phyloP scores from a whole-genome alignment of 2,329 filamentous ascomycete genomes.

The Talaromyces sp. region DNA sequence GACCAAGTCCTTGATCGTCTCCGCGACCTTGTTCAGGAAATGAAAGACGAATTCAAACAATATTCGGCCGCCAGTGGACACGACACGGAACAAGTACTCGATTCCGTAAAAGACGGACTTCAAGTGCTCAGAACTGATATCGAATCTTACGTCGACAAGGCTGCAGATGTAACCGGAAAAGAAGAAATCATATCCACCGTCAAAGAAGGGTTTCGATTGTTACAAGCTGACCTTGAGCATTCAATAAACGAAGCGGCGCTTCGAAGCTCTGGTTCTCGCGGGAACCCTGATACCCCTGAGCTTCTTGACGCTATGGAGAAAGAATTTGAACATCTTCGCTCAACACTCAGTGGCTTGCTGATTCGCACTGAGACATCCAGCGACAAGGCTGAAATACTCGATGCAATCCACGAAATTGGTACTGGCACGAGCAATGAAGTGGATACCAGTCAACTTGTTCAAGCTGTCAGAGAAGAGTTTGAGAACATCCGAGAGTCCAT shows the following conservation, averaged over 20 bases:
- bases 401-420: constrained; percentile 54
- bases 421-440: constrained; percentile 32
- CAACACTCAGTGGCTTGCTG: constrained; percentile 69
- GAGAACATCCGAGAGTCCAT: constrained; percentile 59
- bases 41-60: constrained; percentile 68
- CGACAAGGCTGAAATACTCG: constrained; percentile 61
- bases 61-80: constrained; percentile 74
- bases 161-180: constrained; percentile 65
- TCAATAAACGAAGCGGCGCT: constrained; percentile 46
- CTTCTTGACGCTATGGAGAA: constrained; percentile 73
- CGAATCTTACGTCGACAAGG: constrained; percentile 73
- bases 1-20: constrained; percentile 60
- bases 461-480: constrained; percentile 58
- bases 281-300: constrained; percentile 59
- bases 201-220: constrained; percentile 59
- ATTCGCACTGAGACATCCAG: constrained; percentile 56
- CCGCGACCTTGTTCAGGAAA: constrained; percentile 57
- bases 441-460: constrained; percentile 34
- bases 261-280: constrained; percentile 29
- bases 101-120: constrained; percentile 82
- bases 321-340: constrained; percentile 78
- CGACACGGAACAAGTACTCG: constrained; percentile 83
- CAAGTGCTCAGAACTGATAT: constrained; percentile 77
- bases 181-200: constrained; percentile 74
- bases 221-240: constrained; percentile 58